A percentile compares a stretch with the other conserved stretches of the same genome.
phyloP scores from a whole-genome alignment of 2,329 filamentous ascomycete genomes.

The Cladorrhinum sp. region DNA sequence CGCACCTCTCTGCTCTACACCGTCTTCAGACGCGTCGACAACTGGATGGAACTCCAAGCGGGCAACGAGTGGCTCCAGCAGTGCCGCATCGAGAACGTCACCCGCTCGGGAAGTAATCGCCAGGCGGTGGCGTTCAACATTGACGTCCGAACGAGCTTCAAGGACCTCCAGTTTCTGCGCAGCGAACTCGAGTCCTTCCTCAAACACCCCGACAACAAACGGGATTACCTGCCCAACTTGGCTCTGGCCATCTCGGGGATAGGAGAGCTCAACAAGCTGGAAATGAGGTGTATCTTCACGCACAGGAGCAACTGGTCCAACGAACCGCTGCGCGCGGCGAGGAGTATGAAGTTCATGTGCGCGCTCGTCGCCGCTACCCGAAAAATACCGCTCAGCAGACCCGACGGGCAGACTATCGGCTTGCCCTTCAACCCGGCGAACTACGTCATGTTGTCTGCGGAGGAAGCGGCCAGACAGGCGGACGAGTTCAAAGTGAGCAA shows the following conservation, averaged over 20 bases:
- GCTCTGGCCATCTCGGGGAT: constrained; percentile 62
- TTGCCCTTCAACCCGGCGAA: constrained; percentile 14
- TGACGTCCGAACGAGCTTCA: constrained; percentile 66
- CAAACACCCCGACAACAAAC: constrained; percentile 55
- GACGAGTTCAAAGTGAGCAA: constrained; percentile 5
- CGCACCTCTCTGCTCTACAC: constrained; percentile 35
- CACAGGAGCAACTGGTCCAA: constrained; percentile 76
- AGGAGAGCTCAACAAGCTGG: constrained; percentile 32
- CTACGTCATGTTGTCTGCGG: constrained; percentile 18
- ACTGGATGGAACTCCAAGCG: constrained; percentile 31
- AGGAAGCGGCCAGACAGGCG: constrained; percentile 15
- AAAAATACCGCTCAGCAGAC: constrained; percentile 55
- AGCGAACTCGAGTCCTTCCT: constrained; percentile 63
- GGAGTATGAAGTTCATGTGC: constrained; percentile 72
- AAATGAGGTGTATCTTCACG: constrained; percentile 55
- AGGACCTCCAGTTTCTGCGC: constrained; percentile 64
- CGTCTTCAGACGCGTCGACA: constrained; percentile 34
- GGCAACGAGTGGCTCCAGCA: constrained; percentile 66
- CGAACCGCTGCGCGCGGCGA: constrained; percentile 64
- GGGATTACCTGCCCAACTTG: constrained; percentile 63
- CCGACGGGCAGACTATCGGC: constrained; percentile 16
- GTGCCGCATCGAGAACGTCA: constrained; percentile 68
- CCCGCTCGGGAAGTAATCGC: constrained; percentile 63
- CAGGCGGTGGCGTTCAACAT: constrained; percentile 64
- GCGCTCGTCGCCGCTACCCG: constrained; percentile 66